phyloP scores from a whole-genome alignment of 2,329 filamentous ascomycete genomes.

The Sclerotinia nivalis region DNA sequence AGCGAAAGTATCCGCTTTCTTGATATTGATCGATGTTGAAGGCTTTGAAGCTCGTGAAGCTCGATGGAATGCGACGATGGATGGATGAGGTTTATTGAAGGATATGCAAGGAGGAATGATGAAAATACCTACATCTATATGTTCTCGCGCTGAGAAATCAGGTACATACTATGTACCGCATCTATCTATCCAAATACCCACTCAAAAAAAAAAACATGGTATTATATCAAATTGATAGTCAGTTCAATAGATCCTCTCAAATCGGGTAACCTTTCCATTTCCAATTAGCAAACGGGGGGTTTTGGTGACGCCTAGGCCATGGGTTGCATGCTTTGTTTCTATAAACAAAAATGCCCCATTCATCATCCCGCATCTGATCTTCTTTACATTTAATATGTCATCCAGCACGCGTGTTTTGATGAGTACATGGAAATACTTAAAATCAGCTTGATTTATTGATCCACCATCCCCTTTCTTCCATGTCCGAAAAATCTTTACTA shows the following conservation, averaged over 20 bases:
- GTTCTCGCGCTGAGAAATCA: background rate
- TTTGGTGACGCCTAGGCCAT: background rate
- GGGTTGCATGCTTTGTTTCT: background rate
- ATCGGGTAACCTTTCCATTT: constrained; percentile 22
- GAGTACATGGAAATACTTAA: constrained; percentile 2
- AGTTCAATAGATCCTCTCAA: constrained; percentile 4
- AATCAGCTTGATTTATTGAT: constrained; percentile 2
- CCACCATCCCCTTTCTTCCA: constrained; percentile 6
- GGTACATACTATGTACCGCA: background rate
- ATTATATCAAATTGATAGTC: background rate
- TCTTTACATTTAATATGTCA: background rate
- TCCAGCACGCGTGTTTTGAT: background rate
- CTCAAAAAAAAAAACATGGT: background rate
- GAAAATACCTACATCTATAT: background rate
- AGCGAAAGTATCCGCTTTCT: background rate
- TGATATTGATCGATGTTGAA: background rate
- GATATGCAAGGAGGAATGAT: background rate
- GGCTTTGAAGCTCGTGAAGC: background rate
- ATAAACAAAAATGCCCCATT: too few species aligned
- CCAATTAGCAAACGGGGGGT: background rate
- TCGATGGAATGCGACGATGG: background rate
- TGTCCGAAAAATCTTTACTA: constrained; percentile 21
- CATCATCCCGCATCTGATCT: constrained; percentile 15
- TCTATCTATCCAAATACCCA: background rate
- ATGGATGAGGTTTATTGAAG: background rate